Base-by-base conservation (phyloP, 1,139 yeast genomes). In the Kodamaea fungicola region DNA sequence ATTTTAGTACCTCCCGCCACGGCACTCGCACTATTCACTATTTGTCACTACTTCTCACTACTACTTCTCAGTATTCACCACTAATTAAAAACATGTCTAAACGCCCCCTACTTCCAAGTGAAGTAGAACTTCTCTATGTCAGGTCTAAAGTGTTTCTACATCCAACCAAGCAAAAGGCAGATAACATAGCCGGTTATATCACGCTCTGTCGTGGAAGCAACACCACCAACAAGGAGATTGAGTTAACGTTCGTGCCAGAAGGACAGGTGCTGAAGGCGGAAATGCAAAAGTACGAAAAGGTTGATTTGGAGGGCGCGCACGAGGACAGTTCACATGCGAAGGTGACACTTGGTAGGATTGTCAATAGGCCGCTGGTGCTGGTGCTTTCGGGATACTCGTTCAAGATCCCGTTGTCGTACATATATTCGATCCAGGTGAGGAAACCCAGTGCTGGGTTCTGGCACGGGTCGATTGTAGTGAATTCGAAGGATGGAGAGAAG, bases 361-460 rank as follows among this genome's bases (percentile, higher is more conserved):
- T 82, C 7, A 55, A 69, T 16, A 67, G 76, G 37, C 87, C 90
- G 0, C 62, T 74, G 3, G 40, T 62, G 12, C 68, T 81, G 1
- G 69, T 79, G 1, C 58, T 78, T 28, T 66, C 83, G 1, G 76
- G 84, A 1, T 86, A 78, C 57, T 77, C 87, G 8, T 86, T 85
- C 59, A 74, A 80, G 12, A 57, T 81, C 19, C 73, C 82, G 1
- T 59, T 88, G 8, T 61, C 76, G 21, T 77, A 71, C 42, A 58
- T 92, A 3, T 90, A 81, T 56, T 84, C 95, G 22, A 69, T 92
- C 32, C 96, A 90, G 57, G 75, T 84, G 8, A 73, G 97, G 40
- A 82, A 81, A 5, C 96, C 97, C 2, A 79, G 89, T 1, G 64
- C 74, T 16, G 94, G 96, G 1, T 83, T 87, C 81, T 92, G 97